Percentiles rank a stretch among this genome's conserved stretches.
Conservation (phyloP, 352 stramenopile species). For the Phytophthora megakarya region DNA sequence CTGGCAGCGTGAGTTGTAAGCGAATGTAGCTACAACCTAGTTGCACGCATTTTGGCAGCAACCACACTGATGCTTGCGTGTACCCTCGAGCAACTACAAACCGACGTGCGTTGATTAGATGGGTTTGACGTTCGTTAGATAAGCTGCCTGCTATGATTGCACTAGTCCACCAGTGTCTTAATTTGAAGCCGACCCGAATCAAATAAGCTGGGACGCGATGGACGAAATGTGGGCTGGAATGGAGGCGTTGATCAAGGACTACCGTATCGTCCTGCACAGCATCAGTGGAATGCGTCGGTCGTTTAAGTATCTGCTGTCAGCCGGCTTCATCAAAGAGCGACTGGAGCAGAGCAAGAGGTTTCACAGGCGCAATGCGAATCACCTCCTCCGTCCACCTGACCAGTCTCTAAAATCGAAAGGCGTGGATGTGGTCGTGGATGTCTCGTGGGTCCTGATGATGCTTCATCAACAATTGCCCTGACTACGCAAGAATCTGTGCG, state of each 20-base stretch:
- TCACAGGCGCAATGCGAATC: slow-evolving; percentile 48
- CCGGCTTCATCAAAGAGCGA: slow-evolving; percentile 40
- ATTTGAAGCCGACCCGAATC: slow-evolving; percentile 41
- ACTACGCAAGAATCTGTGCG: no score
- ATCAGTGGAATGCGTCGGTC: slow-evolving; percentile 40
- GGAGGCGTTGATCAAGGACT: slow-evolving; percentile 27
- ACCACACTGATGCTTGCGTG: slow-evolving; percentile 47
- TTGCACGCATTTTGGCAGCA: slow-evolving; percentile 47
- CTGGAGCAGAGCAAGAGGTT: slow-evolving; percentile 35
- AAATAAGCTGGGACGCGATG: slow-evolving; percentile 41
- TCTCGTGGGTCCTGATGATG: slow-evolving; percentile 41
- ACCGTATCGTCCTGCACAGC: slow-evolving; percentile 63
- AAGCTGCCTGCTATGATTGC: slow-evolving; percentile 42
- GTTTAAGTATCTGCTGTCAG: slow-evolving; percentile 42
- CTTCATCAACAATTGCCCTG: slow-evolving; percentile 41
- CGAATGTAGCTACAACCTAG: slow-evolving; percentile 40
- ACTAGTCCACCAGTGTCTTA: slow-evolving; percentile 46
- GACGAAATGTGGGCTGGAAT: slow-evolving; percentile 40
- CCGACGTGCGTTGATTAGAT: slow-evolving; percentile 38
- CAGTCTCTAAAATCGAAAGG: slow-evolving; percentile 39
- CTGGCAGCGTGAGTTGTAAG: slow-evolving; percentile 17
- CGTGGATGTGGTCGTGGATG: slow-evolving; percentile 21
- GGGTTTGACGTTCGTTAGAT: slow-evolving; percentile 38
- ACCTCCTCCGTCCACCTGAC: slow-evolving; percentile 48
- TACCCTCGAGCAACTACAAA: slow-evolving; percentile 38